phyloP scores from a whole-genome alignment of 768 basidiomycete genomes.

The Hygrophorus pudorinus region DNA sequence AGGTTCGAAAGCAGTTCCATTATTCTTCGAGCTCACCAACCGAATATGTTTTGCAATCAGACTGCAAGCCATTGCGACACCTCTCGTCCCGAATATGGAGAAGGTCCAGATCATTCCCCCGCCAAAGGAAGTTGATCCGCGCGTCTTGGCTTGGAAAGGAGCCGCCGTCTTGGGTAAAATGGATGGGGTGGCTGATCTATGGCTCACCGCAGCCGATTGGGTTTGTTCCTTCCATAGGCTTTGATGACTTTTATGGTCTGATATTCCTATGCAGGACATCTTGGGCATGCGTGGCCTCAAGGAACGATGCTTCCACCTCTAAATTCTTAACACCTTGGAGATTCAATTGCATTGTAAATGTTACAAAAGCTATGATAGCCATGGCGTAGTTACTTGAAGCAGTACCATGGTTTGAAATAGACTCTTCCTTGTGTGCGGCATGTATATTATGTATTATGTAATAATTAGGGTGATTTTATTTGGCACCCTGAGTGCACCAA shows the following conservation, averaged over 20 bases:
- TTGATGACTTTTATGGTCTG: background rate
- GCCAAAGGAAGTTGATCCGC: slow-evolving; percentile 87
- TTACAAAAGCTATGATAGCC: background rate
- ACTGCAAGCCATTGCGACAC: slow-evolving; percentile 76
- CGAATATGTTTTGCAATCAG: slow-evolving; percentile 23
- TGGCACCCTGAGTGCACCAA: no score
- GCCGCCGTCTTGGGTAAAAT: slow-evolving; percentile 85
- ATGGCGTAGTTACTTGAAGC: background rate
- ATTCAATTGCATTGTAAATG: background rate
- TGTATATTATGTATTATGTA: no score
- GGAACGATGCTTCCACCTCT: slow-evolving; percentile 76
- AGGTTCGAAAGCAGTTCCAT: slow-evolving; percentile 35
- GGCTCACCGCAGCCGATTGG: slow-evolving; percentile 86
- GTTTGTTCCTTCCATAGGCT: slow-evolving; percentile 29
- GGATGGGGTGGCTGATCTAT: slow-evolving; percentile 83
- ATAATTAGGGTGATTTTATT: no score
- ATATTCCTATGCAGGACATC: slow-evolving; percentile 40
- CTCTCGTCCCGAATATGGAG: slow-evolving; percentile 74
- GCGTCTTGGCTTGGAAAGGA: slow-evolving; percentile 91
- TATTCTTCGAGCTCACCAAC: slow-evolving; percentile 2
- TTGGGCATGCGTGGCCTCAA: slow-evolving; percentile 75
- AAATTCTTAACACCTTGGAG: slow-evolving; percentile 8
- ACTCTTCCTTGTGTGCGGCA: no score
- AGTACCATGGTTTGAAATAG: no score
- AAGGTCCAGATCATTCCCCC: slow-evolving; percentile 90